These are phyloP conservation scores for Paramecium tetraurelia DNA, from an alignment of 73 alveolate genomes.

Conservation along the genomic window DNA sequence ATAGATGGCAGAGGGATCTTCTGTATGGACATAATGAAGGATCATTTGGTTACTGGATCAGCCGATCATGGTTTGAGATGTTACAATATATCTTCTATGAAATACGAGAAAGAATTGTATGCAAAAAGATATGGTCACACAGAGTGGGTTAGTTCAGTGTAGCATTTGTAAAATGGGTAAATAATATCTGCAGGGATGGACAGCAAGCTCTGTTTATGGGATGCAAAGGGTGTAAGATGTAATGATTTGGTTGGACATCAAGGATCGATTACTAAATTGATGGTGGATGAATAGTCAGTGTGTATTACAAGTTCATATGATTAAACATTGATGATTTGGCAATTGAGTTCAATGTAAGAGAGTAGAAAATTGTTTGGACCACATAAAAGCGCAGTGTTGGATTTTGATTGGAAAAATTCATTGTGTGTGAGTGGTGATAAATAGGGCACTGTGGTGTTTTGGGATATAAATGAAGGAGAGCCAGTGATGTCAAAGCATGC, in stretches of 20 bases:
- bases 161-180: slow-evolving; percentile 82
- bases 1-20: slow-evolving; percentile 61
- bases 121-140: slow-evolving; percentile 93
- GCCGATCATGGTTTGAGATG: slow-evolving; percentile 97
- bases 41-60: slow-evolving; percentile 93
- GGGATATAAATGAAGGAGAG: slow-evolving; percentile 70
- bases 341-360: slow-evolving; percentile 71
- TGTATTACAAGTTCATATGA: slow-evolving; percentile 86
- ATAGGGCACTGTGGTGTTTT: slow-evolving; percentile 89
- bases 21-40: slow-evolving; percentile 66
- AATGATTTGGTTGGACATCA: slow-evolving; percentile 77
- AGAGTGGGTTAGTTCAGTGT: slow-evolving; percentile 96
- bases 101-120: slow-evolving; percentile 76
- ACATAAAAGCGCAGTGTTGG: slow-evolving; percentile 94
- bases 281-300: slow-evolving; percentile 74
- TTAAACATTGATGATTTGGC: slow-evolving; percentile 83
- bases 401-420: slow-evolving; percentile 93
- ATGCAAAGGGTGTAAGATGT: slow-evolving; percentile 88
- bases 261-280: slow-evolving; percentile 78
- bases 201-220: slow-evolving; percentile 92
- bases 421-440: slow-evolving; percentile 92
- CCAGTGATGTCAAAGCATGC: slow-evolving; percentile 67
- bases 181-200: slow-evolving; percentile 98
- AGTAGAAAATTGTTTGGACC: slow-evolving; percentile 76
- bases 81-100: slow-evolving; percentile 68